These are phyloP conservation scores for Pichia sp. DNA, from an alignment of 1,139 yeast species.

Conservation along the genomic window DNA sequence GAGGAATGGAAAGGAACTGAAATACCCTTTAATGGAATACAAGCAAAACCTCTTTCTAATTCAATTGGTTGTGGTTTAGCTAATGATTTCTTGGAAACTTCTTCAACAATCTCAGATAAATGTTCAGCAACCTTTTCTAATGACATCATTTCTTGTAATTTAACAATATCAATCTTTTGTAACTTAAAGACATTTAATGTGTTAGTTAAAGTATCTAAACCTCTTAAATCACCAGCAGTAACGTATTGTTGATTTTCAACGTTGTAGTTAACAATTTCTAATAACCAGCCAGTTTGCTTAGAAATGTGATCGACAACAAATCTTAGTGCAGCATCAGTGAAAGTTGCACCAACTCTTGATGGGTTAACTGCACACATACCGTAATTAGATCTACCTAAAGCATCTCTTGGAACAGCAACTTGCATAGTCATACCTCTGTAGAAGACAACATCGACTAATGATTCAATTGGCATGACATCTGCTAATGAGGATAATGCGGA, in stretches of 20 bases:
- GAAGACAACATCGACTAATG: constrained; percentile 95
- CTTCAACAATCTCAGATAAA: constrained; percentile 77
- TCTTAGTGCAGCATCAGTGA: constrained; percentile 87
- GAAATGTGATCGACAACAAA: constrained; percentile 90
- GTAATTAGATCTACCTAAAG: constrained; percentile 89
- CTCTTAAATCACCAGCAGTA: constrained; percentile 97
- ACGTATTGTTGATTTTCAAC: constrained; percentile 98
- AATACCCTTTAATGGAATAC: constrained; percentile 95
- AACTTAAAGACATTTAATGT: constrained; percentile 87
- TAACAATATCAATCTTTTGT: constrained; percentile 89
- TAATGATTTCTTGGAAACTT: constrained; percentile 69
- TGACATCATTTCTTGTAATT: constrained; percentile 73
- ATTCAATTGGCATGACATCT: constrained; percentile 97
- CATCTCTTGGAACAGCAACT: constrained; percentile 98
- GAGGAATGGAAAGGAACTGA: constrained; percentile 99
- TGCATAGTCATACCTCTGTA: constrained; percentile 99
- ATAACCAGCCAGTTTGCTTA: constrained; percentile 79
- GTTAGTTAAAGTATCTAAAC: constrained; percentile 84
- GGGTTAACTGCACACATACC: constrained; percentile 99
- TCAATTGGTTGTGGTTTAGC: constrained; percentile 97
- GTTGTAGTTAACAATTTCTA: constrained; percentile 96
- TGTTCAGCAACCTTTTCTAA: constrained; percentile 85
- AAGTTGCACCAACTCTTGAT: constrained; percentile 80
- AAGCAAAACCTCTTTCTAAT: constrained; percentile 95
- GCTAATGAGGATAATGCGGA: constrained; percentile 96